phyloP scores from a whole-genome alignment of 108 stramenopile genomes.

The Schizochytrium sp. region DNA sequence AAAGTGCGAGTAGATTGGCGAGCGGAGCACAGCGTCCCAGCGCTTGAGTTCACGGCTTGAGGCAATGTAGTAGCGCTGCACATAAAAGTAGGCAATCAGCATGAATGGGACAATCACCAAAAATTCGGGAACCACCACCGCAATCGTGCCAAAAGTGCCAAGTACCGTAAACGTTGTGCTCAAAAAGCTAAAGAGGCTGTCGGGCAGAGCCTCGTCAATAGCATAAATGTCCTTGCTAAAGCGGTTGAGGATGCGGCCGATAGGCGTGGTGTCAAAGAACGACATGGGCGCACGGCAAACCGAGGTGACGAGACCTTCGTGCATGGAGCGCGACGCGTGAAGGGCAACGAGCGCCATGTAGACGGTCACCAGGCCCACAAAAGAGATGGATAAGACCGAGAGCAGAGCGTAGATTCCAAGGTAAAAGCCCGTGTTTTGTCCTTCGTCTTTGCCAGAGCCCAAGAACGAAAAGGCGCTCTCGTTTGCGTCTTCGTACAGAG shows the following conservation, averaged over 20 bases:
- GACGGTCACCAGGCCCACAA: not conserved
- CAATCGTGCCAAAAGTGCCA: constrained; percentile 65
- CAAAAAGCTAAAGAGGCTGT: constrained; percentile 59
- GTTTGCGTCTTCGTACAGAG: not conserved
- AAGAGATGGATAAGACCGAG: not conserved
- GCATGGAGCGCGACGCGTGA: constrained; percentile 39
- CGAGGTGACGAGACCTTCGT: constrained; percentile 29
- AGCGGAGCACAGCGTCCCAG: constrained; percentile 65
- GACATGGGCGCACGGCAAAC: constrained; percentile 75
- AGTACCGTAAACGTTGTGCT: constrained; percentile 57
- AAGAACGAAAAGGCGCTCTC: not conserved
- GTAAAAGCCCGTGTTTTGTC: constrained; percentile 19
- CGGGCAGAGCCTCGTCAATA: constrained; percentile 74
- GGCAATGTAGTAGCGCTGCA: constrained; percentile 71
- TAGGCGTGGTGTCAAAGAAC: constrained; percentile 63
- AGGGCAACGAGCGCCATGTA: constrained; percentile 55
- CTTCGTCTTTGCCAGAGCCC: not conserved
- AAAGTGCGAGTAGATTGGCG: constrained; percentile 82
- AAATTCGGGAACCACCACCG: constrained; percentile 34
- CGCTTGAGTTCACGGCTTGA: constrained; percentile 82
- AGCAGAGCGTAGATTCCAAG: constrained; percentile 37
- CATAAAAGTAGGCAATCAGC: constrained; percentile 52
- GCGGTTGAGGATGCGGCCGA: constrained; percentile 64
- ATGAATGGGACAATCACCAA: constrained; percentile 52
- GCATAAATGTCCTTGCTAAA: constrained; percentile 82